Conservation (phyloP, 495 filamentous ascomycete species). For the Aspergillus conjunctus region DNA sequence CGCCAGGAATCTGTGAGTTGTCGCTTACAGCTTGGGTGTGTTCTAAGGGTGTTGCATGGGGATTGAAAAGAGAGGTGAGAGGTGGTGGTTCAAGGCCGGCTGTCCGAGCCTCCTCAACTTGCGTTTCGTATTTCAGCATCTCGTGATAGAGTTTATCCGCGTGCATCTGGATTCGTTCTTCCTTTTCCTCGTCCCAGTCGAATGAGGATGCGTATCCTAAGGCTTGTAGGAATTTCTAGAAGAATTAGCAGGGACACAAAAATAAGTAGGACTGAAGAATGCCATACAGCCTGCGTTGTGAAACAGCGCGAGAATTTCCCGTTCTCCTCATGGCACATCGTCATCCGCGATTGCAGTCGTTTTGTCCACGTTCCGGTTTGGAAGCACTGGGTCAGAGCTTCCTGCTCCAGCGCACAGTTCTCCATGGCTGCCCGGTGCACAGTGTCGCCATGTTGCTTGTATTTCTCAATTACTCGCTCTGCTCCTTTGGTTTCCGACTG, state of each 20-base stretch:
- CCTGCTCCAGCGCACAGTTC: slow-evolving; percentile 88
- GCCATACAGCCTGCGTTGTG: slow-evolving; percentile 69
- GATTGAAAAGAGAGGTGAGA: slow-evolving; percentile 44
- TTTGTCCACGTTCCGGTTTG: slow-evolving; percentile 57
- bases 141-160: slow-evolving; percentile 85
- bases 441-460: slow-evolving; percentile 75
- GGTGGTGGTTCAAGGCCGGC: slow-evolving; percentile 53
- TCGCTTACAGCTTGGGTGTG: slow-evolving; percentile 1
- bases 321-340: slow-evolving; percentile 75
- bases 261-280: neutral
- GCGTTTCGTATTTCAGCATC: slow-evolving; percentile 75
- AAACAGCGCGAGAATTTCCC: slow-evolving; percentile 77
- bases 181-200: slow-evolving; percentile 63
- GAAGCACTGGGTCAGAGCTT: slow-evolving; percentile 75
- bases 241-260: neutral
- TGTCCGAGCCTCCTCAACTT: slow-evolving; percentile 65
- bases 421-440: slow-evolving; percentile 85
- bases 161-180: slow-evolving; percentile 95
- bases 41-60: slow-evolving; percentile 28
- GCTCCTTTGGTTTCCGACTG: slow-evolving; percentile 55
- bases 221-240: slow-evolving; percentile 82
- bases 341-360: slow-evolving; percentile 55
- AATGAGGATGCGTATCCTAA: slow-evolving; percentile 79
- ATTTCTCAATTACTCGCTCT: slow-evolving; percentile 76
- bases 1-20: slow-evolving; percentile 39